A percentile compares a stretch with the other conserved stretches of the same genome.
Conservation (phyloP, 768 basidiomycete genomes). For the Suillus weaverae region DNA sequence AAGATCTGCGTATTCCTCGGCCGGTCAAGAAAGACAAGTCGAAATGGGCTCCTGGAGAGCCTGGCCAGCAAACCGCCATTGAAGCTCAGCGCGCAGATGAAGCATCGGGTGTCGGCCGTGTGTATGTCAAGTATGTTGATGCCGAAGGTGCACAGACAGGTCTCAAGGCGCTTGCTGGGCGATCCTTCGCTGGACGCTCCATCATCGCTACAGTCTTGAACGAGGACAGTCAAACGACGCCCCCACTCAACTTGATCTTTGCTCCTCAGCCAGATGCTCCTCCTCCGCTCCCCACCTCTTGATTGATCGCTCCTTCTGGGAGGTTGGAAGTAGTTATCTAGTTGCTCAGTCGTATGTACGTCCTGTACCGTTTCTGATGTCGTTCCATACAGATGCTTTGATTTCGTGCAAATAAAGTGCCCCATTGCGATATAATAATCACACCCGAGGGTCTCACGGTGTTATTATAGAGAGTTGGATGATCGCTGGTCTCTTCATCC, state of each 20-base stretch:
- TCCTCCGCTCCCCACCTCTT: conserved; percentile 62
- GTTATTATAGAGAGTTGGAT: neutral
- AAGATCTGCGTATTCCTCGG: conserved; percentile 85
- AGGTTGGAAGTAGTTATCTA: conserved; percentile 18
- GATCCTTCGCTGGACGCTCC: conserved; percentile 82
- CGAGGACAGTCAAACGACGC: conserved; percentile 84
- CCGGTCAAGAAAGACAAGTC: conserved; percentile 85
- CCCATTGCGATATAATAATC: neutral
- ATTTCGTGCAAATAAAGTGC: conserved; percentile 1
- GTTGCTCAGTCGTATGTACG: conserved; percentile 22
- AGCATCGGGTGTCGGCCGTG: conserved; percentile 89
- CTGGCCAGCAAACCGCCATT: conserved; percentile 55
- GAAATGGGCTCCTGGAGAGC: conserved; percentile 70
- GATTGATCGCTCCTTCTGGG: conserved; percentile 12
- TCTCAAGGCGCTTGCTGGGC: conserved; percentile 85
- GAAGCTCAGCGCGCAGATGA: conserved; percentile 80
- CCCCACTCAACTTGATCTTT: conserved; percentile 79
- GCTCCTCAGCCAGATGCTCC: conserved; percentile 82
- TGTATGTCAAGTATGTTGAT: conserved; percentile 86
- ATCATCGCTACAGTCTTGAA: conserved; percentile 83
- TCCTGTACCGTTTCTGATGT: conserved; percentile 3
- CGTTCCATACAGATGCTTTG: conserved; percentile 2
- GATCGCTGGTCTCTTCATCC: conserved; percentile 8
- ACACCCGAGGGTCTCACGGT: neutral
- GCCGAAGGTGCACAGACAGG: conserved; percentile 64